phyloP scores from a whole-genome alignment of 208 protist species.

The Tetramitus jugosus region DNA sequence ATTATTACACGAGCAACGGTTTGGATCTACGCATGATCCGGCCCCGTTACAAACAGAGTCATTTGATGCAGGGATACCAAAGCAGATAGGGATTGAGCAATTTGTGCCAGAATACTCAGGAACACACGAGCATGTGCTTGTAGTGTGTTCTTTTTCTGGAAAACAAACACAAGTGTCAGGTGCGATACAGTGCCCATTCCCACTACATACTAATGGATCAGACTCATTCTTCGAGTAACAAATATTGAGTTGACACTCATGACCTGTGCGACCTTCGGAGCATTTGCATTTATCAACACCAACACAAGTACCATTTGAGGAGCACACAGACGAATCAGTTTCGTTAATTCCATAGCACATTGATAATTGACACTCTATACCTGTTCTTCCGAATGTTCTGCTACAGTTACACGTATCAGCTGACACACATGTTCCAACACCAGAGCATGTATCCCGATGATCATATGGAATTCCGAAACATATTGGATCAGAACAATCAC shows the following conservation, averaged over 20 bases:
- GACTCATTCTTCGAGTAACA: background rate
- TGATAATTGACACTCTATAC: background rate
- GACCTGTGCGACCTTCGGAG: background rate
- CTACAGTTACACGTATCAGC: background rate
- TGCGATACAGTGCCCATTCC: background rate
- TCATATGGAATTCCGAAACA: background rate
- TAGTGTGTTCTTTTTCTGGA: too few species aligned
- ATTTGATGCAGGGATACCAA: background rate
- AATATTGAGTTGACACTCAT: background rate
- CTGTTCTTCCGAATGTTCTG: background rate
- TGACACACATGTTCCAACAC: background rate
- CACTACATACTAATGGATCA: background rate
- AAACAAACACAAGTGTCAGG: background rate
- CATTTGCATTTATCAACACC: background rate
- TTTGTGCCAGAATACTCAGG: background rate
- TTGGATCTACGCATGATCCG: background rate
- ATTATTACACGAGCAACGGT: background rate
- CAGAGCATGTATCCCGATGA: background rate
- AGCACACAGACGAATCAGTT: background rate
- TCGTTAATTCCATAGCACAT: background rate
- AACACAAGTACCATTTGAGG: background rate
- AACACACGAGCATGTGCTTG: background rate
- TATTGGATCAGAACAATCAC: background rate
- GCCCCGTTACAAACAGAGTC: background rate
- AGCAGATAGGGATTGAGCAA: too few species aligned